Conservation (phyloP, 2,329 filamentous ascomycete genomes). For the Spiromastix sp. region DNA sequence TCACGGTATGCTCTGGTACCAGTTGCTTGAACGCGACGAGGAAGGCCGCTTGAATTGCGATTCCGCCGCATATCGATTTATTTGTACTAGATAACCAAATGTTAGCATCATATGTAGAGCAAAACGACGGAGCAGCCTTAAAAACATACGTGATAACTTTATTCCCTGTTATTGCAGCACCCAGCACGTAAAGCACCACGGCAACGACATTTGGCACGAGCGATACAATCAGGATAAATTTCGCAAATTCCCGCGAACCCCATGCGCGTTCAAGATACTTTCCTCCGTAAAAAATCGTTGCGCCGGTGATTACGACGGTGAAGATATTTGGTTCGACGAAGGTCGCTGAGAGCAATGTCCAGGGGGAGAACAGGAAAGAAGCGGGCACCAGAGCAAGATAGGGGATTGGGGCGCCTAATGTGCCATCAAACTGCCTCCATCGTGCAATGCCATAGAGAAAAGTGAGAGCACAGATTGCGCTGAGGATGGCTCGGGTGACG, state of each 20-base stretch:
- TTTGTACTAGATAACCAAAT: constrained; percentile 42
- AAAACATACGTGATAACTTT: constrained; percentile 28
- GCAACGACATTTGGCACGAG: constrained; percentile 71
- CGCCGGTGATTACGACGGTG: constrained; percentile 64
- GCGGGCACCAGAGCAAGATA: constrained; percentile 83
- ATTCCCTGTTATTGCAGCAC: constrained; percentile 53
- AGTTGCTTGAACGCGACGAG: constrained; percentile 97
- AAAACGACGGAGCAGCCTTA: no score
- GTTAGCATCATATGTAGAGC: not conserved
- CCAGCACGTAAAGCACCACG: constrained; percentile 62
- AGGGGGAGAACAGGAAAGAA: constrained; percentile 76
- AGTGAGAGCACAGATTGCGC: constrained; percentile 64
- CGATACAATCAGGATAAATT: constrained; percentile 69
- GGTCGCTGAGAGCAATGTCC: constrained; percentile 79
- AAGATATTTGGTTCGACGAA: constrained; percentile 91
- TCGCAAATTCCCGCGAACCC: constrained; percentile 84
- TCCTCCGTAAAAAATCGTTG: constrained; percentile 82
- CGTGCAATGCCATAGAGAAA: constrained; percentile 59
- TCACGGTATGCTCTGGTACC: constrained; percentile 91
- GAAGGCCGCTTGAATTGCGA: constrained; percentile 84
- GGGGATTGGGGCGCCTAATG: constrained; percentile 46
- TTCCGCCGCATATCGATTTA: constrained; percentile 76
- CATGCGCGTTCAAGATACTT: constrained; percentile 93
- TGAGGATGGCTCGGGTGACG: constrained; percentile 72
- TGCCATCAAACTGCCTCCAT: constrained; percentile 53